Conservation (phyloP, 78 protist species). For the Protostelium mycophagum region DNA sequence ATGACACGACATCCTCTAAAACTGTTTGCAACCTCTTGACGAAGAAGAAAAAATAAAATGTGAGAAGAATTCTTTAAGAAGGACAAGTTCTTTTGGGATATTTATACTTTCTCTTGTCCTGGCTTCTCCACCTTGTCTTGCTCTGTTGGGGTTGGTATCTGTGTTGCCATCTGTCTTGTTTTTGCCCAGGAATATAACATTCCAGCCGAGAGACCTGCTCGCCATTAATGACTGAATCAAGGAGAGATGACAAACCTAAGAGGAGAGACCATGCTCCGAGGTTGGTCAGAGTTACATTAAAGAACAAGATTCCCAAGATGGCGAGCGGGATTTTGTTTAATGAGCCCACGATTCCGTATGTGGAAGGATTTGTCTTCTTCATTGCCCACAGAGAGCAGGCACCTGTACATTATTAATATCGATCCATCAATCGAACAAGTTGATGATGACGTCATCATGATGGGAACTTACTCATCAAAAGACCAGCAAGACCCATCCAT, state of each 20-base stretch:
- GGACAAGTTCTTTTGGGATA: too few relatives aligned
- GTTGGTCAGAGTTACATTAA: neutral
- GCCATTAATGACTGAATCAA: neutral
- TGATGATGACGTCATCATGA: neutral
- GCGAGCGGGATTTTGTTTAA: neutral
- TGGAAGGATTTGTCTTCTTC: neutral
- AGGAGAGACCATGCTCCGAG: neutral
- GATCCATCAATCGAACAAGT: neutral
- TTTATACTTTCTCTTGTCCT: too few relatives aligned
- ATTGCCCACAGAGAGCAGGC: neutral
- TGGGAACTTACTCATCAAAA: neutral
- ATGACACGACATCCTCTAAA: too few relatives aligned
- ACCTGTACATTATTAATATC: too few relatives aligned
- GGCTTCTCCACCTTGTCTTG: too few relatives aligned
- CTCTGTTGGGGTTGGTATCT: too few relatives aligned
- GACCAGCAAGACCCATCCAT: neutral
- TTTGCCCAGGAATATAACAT: neutral
- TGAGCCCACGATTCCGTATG: neutral
- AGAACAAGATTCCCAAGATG: neutral
- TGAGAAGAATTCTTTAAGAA: too few relatives aligned
- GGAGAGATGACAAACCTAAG: neutral
- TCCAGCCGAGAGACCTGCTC: neutral
- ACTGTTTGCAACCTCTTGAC: too few relatives aligned
- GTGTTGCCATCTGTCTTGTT: too few relatives aligned
- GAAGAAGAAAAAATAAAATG: too few relatives aligned